A percentile compares a stretch with the other conserved stretches of the same genome.
These are phyloP conservation scores for Graphilbum sp. DNA, from an alignment of 2,329 filamentous ascomycete species.

Conservation along the genomic window DNA sequence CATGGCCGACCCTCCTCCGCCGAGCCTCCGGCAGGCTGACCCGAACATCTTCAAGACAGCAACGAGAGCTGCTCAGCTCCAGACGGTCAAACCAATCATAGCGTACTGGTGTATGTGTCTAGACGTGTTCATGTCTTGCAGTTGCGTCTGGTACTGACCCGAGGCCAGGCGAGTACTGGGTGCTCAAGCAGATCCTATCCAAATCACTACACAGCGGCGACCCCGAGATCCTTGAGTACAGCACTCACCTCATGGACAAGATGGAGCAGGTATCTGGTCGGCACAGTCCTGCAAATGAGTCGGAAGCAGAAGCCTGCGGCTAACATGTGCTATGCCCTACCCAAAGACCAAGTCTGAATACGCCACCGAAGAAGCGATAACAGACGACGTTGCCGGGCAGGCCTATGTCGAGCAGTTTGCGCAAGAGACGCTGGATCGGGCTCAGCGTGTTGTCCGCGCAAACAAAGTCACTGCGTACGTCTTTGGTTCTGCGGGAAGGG, in stretches of 20 bases:
- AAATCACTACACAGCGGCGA: constrained; percentile 65
- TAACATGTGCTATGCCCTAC: no score
- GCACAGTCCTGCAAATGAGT: no score
- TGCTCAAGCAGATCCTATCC: constrained; percentile 78
- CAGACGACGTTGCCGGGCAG: constrained; percentile 72
- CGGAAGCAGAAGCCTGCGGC: no score
- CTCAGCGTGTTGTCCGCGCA: constrained; percentile 64
- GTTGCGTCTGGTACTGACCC: no score
- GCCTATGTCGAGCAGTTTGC: constrained; percentile 93
- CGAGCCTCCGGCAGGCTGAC: constrained; percentile 61
- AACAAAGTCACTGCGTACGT: constrained; percentile 66
- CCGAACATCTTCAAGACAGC: constrained; percentile 59
- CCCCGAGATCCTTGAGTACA: constrained; percentile 65
- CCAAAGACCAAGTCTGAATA: constrained; percentile 61
- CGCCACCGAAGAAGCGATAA: constrained; percentile 63
- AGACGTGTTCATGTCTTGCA: no score
- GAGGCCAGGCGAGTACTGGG: constrained; percentile 75
- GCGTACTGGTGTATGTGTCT: constrained; percentile 76
- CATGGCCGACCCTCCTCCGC: constrained; percentile 61
- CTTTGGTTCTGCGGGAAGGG: neutral
- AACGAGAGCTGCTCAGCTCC: constrained; percentile 67
- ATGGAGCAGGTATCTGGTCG: constrained; percentile 75
- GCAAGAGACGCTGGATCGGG: constrained; percentile 70
- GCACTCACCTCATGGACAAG: constrained; percentile 74
- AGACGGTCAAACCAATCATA: constrained; percentile 70